Base-by-base conservation (phyloP, 129 eudicot species). In the Flaveria sonorensis region DNA sequence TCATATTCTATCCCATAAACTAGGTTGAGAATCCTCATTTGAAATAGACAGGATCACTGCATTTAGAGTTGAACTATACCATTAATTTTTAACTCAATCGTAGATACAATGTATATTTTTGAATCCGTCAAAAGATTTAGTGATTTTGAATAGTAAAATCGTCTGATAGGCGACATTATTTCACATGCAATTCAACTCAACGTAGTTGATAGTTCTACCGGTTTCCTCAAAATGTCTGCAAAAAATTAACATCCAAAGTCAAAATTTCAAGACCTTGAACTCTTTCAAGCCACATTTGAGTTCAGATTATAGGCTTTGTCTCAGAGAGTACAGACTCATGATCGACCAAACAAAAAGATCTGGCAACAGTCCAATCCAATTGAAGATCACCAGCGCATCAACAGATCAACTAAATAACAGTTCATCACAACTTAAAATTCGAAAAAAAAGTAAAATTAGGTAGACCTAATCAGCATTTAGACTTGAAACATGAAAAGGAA, bases 371-470 rank as follows among this genome's bases (percentile, higher is more conserved):
- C 39, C 13, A 57, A 43, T 13, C 66, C 69, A 60, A 59, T 45
- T 60, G 36, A 59, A 46, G 52, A 70, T 30, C 53, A 32, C 60
- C 45, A 70, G 42, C 60, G 45, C 71, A 62, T 78, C 64, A 46
- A 59, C 51, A 26, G 45, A 55, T 18, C 20, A 24, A n/a, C 48
- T 43, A 55, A 68, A 24, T 55, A 52, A 42, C 69, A 68, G 16
- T 40, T 40, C 28, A 69, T 30, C 3, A 32, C 7, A 36, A 6
- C 40, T 59, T 68, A 43, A 16, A 30, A 30, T 3, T 30, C 0
- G 36, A 30, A 30, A 30, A 30, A 30, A 30, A 30, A 4, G 36
- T 30, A 30, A 30, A 45, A 61, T 16, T 15, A 18, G 10, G 62
- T 20, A 26, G 48, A 26, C 56, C 12, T 9, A 40, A 68, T 77